phyloP scores from a whole-genome alignment of 257 asterid species.

The Lantana camara region DNA sequence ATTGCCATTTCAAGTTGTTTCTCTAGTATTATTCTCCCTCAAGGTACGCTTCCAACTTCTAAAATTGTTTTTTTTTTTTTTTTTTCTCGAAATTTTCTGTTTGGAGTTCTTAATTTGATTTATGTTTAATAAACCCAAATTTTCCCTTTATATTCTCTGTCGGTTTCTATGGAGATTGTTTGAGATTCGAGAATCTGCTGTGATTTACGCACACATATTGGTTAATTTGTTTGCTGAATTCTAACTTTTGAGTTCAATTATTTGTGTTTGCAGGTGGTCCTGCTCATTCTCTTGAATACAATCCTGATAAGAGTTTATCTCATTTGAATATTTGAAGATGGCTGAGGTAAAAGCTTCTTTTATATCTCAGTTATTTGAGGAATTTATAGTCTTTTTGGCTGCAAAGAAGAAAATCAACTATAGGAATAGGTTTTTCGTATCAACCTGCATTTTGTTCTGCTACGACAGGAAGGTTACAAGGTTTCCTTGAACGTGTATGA shows the following conservation, averaged over 20 bases:
- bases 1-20: no score
- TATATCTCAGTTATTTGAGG: background rate
- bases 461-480: slow-evolving; percentile 76
- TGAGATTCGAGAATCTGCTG: no score
- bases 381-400: no score
- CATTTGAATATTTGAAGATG: slow-evolving; percentile 39
- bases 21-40: no score
- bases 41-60: no score
- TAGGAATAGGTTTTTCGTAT: background rate
- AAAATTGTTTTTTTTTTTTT: no score
- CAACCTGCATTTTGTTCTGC: slow-evolving; percentile 13
- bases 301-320: background rate
- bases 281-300: slow-evolving; percentile 18
- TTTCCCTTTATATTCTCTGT: no score
- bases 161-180: no score
- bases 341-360: slow-evolving; percentile 46
- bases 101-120: no score
- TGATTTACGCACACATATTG: no score
- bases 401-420: background rate
- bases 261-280: slow-evolving; percentile 30
- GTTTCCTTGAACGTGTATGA: slow-evolving; percentile 85
- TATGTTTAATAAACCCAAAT: no score
- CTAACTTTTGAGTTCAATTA: background rate
- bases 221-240: background rate
- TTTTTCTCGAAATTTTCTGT: no score